These are phyloP conservation scores for Cyclospora cayetanensis DNA, from an alignment of 169 alveolate genomes.

Conservation along the genomic window DNA sequence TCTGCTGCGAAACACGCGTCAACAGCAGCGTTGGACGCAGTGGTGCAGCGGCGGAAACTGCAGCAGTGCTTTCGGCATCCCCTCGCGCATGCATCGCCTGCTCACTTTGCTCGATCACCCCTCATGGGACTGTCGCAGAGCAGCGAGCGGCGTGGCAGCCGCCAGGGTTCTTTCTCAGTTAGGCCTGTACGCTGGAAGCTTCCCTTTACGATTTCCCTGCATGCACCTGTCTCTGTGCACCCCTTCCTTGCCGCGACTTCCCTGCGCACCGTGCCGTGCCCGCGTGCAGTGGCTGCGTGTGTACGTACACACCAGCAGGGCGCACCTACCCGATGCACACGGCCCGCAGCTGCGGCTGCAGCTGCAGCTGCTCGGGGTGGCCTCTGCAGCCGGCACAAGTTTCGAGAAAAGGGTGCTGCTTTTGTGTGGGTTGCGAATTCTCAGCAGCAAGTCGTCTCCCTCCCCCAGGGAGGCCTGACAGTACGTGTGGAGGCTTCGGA, in stretches of 20 bases:
- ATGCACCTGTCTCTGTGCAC: neutral
- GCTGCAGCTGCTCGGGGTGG: constrained; percentile 3
- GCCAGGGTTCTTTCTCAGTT: neutral
- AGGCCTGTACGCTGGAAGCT: neutral
- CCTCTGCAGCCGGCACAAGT: no score
- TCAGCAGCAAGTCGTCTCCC: constrained; percentile 26
- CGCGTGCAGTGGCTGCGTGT: no score
- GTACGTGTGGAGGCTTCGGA: no score
- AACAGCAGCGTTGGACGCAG: no score
- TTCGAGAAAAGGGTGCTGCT: no score
- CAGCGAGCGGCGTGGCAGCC: constrained; percentile 16
- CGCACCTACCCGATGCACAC: no score
- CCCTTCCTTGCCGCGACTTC: neutral
- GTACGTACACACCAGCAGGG: no score
- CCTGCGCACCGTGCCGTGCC: neutral
- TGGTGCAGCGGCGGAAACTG: constrained; percentile 24
- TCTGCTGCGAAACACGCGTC: neutral
- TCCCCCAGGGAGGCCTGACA: neutral
- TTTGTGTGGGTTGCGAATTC: neutral
- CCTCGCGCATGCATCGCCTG: no score
- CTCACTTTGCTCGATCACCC: no score
- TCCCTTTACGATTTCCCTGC: neutral
- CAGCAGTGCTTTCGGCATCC: neutral
- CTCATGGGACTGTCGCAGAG: constrained; percentile 5
- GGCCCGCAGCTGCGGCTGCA: neutral